Evolutionary conservation across 306 rosid species (phyloP).

Genomic region (Quercus dentata): DNA sequence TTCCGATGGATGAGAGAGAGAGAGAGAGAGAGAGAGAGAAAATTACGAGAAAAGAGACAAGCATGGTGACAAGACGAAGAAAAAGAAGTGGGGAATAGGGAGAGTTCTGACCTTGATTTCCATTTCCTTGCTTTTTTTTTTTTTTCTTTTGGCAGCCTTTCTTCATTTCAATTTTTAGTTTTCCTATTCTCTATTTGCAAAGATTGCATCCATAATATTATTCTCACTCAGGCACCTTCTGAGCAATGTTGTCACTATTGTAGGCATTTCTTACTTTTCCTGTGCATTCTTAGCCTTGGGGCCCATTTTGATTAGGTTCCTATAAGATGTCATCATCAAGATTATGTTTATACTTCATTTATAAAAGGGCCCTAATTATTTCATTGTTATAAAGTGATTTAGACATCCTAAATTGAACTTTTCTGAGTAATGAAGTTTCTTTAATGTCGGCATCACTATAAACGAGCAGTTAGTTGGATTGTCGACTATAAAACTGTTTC

Average conservation of each 20-base stretch:
- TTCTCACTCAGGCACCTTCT: not conserved
- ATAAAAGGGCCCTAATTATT: too few species aligned
- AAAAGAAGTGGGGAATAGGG: slow-evolving; percentile 9
- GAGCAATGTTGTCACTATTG: not conserved
- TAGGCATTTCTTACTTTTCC: not conserved
- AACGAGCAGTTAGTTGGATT: too few species aligned
- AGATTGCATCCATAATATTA: slow-evolving; percentile 13
- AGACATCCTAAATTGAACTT: too few species aligned
- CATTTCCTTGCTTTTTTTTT: slow-evolving; percentile 4
- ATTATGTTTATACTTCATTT: not conserved
- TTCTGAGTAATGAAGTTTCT: too few species aligned
- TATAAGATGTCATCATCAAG: not conserved
- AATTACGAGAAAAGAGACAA: not conserved
- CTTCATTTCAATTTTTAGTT: not conserved
- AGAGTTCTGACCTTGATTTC: slow-evolving; percentile 6
- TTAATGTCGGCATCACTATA: too few species aligned
- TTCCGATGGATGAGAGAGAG: too few species aligned
- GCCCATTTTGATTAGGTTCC: not conserved
- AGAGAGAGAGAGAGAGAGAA: not conserved
- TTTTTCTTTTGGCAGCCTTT: slow-evolving; percentile 39
- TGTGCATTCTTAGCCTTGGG: not conserved
- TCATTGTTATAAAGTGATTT: too few species aligned
- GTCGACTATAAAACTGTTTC: too few species aligned
- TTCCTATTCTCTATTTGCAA: slow-evolving; percentile 4
- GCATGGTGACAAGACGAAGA: slow-evolving; percentile 30